phyloP scores from a whole-genome alignment of 768 basidiomycete species.

The Suillus subalutaceus region DNA sequence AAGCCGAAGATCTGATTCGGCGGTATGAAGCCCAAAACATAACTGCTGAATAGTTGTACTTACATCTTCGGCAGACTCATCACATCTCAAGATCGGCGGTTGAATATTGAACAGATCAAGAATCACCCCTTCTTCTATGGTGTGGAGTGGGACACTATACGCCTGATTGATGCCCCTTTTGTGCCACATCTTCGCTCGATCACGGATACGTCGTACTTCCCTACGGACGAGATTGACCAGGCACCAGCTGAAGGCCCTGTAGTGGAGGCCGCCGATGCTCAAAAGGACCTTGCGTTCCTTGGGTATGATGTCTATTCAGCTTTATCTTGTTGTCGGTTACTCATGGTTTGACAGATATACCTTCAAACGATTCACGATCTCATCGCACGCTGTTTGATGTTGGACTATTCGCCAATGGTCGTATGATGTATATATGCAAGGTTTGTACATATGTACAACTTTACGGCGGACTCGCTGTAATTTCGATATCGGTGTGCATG shows the following conservation, averaged over 20 bases:
- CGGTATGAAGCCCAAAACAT: constrained; percentile 50
- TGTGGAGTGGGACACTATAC: constrained; percentile 89
- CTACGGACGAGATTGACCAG: constrained; percentile 91
- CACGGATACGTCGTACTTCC: constrained; percentile 98
- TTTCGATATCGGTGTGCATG: not conserved
- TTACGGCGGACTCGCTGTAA: not conserved
- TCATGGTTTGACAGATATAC: constrained; percentile 57
- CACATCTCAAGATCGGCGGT: constrained; percentile 77
- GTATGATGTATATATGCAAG: not conserved
- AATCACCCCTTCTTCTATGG: constrained; percentile 93
- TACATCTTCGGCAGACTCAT: constrained; percentile 60
- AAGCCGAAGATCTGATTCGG: constrained; percentile 87
- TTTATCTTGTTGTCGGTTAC: constrained; percentile 9
- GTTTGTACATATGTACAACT: not conserved
- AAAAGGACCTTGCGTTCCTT: constrained; percentile 68
- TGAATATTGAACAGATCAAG: constrained; percentile 87
- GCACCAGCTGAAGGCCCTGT: constrained; percentile 49
- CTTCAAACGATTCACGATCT: constrained; percentile 75
- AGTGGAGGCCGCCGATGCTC: constrained; percentile 42
- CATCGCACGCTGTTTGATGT: constrained; percentile 54
- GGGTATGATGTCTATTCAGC: constrained; percentile 43
- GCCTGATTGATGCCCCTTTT: constrained; percentile 92
- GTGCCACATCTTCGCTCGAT: constrained; percentile 93
- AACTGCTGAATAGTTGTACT: not conserved
- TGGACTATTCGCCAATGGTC: not conserved